These are phyloP conservation scores for Davidsoniella virescens DNA, from an alignment of 2,329 filamentous ascomycete species.

Conservation along the genomic window DNA sequence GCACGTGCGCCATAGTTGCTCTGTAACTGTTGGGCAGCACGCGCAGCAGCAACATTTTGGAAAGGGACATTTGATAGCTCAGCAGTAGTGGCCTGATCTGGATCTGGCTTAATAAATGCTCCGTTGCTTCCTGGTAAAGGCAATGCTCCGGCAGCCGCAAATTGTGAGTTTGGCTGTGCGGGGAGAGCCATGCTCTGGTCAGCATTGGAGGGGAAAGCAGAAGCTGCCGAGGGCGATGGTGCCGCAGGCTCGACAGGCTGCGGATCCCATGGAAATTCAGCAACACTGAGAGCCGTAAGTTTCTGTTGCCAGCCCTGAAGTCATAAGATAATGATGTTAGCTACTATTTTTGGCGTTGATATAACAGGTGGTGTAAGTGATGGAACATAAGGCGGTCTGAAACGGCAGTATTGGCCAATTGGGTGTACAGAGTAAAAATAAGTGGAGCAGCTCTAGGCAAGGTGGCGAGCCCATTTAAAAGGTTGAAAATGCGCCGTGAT, in stretches of 20 bases:
- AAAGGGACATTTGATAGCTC: constrained; percentile 13
- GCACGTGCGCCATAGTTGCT: constrained; percentile 46
- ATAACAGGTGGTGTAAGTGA: not conserved
- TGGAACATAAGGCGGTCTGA: constrained; percentile 11
- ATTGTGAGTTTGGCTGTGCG: constrained; percentile 15
- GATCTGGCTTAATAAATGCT: constrained; percentile 10
- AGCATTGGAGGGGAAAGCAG: constrained; percentile 15
- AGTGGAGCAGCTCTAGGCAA: constrained; percentile 2
- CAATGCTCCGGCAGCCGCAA: constrained; percentile 14
- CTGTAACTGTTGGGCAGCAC: constrained; percentile 40
- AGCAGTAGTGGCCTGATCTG: constrained; percentile 4
- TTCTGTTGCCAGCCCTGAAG: constrained; percentile 83
- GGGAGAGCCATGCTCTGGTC: constrained; percentile 19
- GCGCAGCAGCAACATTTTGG: constrained; percentile 30
- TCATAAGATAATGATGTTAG: no score
- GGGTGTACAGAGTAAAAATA: not conserved
- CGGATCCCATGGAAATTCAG: constrained; percentile 90
- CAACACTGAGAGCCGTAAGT: constrained; percentile 68
- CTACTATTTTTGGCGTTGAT: not conserved
- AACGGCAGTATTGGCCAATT: constrained; percentile 6
- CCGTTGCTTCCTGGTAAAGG: constrained; percentile 4
- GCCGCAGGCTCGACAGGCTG: constrained; percentile 38
- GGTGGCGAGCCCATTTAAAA: constrained; percentile 9
- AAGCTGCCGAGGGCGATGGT: constrained; percentile 14
- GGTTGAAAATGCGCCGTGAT: constrained; percentile 7